A percentile compares a stretch with the other conserved stretches of the same genome.
These are phyloP conservation scores for Phlebopus sp. DNA, from an alignment of 1,284 basidiomycete species.

Conservation along the genomic window DNA sequence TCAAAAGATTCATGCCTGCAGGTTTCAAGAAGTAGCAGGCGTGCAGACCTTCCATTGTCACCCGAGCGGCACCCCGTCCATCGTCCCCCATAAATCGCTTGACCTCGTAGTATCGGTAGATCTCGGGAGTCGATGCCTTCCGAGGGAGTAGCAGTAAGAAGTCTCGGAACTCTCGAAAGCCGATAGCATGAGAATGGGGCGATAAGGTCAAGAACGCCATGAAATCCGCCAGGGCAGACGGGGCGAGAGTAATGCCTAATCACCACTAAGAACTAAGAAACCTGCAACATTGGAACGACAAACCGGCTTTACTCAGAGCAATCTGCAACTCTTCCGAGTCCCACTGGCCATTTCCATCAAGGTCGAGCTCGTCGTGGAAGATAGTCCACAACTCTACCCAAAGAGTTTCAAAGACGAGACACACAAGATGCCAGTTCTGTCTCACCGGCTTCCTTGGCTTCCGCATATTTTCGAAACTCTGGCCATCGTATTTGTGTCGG, in stretches of 20 bases:
- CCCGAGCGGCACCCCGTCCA: constrained; percentile 71
- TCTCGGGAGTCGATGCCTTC: constrained; percentile 78
- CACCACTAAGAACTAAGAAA: constrained; percentile 17
- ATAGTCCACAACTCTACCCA: constrained; percentile 80
- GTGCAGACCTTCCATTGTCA: constrained; percentile 82
- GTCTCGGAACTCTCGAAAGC: constrained; percentile 86
- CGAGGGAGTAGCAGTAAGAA: constrained; percentile 86
- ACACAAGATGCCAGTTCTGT: constrained; percentile 12
- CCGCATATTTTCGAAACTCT: constrained; percentile 75
- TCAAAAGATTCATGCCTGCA: constrained; percentile 25
- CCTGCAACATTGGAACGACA: constrained; percentile 27
- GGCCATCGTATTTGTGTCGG: constrained; percentile 65
- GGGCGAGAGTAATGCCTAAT: constrained; percentile 68
- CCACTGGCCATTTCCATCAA: constrained; percentile 81
- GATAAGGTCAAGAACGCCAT: constrained; percentile 75
- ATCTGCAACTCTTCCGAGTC: constrained; percentile 69
- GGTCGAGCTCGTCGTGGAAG: constrained; percentile 85
- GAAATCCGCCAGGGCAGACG: constrained; percentile 71
- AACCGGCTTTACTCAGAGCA: constrained; percentile 74
- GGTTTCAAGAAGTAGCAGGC: constrained; percentile 18
- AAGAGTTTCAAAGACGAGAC: constrained; percentile 21
- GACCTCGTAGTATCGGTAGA: constrained; percentile 84
- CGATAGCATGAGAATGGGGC: constrained; percentile 66
- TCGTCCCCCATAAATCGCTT: constrained; percentile 73
- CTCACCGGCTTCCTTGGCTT: constrained; percentile 75